Evolutionary conservation across 2,329 filamentous ascomycete species (phyloP).

Genomic region (Pestalotiopsis sp.): DNA sequence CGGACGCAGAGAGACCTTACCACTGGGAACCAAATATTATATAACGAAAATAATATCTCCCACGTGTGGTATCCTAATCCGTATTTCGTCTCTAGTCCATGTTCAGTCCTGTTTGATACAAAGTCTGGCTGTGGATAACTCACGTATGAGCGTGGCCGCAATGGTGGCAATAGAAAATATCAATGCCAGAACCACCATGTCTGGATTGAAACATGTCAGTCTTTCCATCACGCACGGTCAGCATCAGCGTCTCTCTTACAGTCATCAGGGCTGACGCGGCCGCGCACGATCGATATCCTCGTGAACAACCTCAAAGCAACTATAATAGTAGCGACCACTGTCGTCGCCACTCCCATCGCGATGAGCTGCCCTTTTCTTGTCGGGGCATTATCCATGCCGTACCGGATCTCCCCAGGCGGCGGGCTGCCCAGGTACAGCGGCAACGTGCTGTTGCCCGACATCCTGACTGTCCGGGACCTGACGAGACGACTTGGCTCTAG

Average conservation of each 20-base stretch:
- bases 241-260: not conserved
- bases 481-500: not conserved
- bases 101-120: not conserved
- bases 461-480: not conserved
- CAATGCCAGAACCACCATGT: slow-evolving; percentile 1
- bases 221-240: not conserved
- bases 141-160: not conserved
- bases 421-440: not conserved
- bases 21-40: slow-evolving; percentile 8
- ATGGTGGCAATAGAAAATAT: slow-evolving; percentile 1
- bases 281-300: not conserved
- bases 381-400: slow-evolving; percentile 1
- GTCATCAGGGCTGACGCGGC: not conserved
- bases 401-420: not conserved
- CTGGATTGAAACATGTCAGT: not conserved
- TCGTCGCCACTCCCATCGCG: slow-evolving; percentile 6
- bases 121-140: not conserved
- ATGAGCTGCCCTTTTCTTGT: not conserved
- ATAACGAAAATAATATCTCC: slow-evolving; percentile 6
- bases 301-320: slow-evolving; percentile 5
- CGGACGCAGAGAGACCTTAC: not conserved
- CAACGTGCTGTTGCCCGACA: not conserved
- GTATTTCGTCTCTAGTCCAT: not conserved
- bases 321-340: not conserved
- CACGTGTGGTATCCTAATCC: slow-evolving; percentile 12